Percentiles rank a stretch among this genome's conserved stretches.
Conservation (phyloP, 306 rosid species). For the Pyrus betulifolia region DNA sequence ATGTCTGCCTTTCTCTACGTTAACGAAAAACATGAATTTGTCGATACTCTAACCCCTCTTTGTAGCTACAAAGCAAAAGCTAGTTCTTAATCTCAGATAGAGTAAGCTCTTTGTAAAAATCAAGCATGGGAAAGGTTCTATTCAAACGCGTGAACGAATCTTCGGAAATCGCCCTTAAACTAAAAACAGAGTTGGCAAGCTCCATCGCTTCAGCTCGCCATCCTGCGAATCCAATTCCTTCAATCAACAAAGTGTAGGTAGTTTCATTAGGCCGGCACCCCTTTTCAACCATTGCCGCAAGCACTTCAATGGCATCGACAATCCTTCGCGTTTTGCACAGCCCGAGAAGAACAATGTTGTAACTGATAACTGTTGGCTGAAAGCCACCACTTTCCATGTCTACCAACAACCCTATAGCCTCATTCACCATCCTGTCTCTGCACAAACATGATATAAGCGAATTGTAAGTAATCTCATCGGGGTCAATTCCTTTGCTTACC, state of each 20-base stretch:
- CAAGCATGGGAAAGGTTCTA: conserved; percentile 60
- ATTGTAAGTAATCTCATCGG: conserved; percentile 72
- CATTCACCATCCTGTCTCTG: conserved; percentile 77
- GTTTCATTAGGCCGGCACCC: conserved; percentile 70
- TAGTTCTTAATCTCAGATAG: conserved; percentile 42
- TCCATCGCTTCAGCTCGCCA: conserved; percentile 68
- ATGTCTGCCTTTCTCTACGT: not conserved
- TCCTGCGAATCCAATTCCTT: conserved; percentile 81
- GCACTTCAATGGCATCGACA: conserved; percentile 56
- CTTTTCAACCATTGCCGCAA: conserved; percentile 53
- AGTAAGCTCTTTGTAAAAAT: conserved; percentile 51
- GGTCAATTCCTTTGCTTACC: conserved; percentile 50
- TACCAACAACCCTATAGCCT: conserved; percentile 68
- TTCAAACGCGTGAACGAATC: conserved; percentile 49
- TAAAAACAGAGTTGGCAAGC: conserved; percentile 50
- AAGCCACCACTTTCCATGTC: conserved; percentile 54
- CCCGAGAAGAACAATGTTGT: conserved; percentile 69
- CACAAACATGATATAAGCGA: conserved; percentile 76
- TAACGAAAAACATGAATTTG: not conserved
- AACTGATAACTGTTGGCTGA: conserved; percentile 58
- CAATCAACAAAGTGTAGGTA: conserved; percentile 49
- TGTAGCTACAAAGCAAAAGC: not conserved
- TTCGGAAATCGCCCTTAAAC: conserved; percentile 43
- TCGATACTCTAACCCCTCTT: not conserved
- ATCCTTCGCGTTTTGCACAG: conserved; percentile 60